Base-by-base conservation (phyloP, 768 basidiomycete genomes). In the Rhodosporidiobolus odoratus region DNA sequence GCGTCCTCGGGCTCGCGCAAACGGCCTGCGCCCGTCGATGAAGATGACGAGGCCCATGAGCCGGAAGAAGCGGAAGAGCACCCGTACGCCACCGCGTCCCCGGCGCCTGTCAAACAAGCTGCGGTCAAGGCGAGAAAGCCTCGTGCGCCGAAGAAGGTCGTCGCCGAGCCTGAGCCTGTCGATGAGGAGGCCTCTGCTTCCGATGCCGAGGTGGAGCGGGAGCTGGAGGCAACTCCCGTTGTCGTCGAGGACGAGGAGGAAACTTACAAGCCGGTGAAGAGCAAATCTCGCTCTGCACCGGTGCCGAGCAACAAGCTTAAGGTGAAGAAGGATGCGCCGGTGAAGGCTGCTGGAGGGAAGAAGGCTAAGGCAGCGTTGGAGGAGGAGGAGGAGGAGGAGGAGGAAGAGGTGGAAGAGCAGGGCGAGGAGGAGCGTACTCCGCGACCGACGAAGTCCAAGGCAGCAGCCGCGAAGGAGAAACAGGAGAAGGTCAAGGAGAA, bases 401-500 rank as follows among this genome's bases (percentile, higher is more conserved):
- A 27, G 10, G 41, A 47, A 23, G 41, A 65, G 34, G n/a, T 17
- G 21, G 32, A 66, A 38, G 47, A 50, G 32, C n/a, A 40, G 34
- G 37, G 34, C 1, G 37, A 23, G 8, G 48, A 53, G n/a, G 54
- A 66, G 50, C 65, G 57, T 40, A 58, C 57, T 7, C 57, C 57
- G 1, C 57, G 57, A 2, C 57, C 54, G 6, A 30, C 64, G 40
- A 27, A 48, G 34, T n/a, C 41, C 25, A 56, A 62, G 52, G 41
- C 10, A 21, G 16, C 37, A 23, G 64, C 48, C 9, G 47, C 48
- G 48, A 38, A 45, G 48, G 48, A 50, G 48, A 50, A 56, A 25
- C 58, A 63, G 68, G 35, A 41, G 19, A 41, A 17, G 35, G n/a
- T n/a, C n/a, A 38, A 53, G 52, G 59, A 66, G 58, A 32, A 63